Evolutionary conservation across 2,329 filamentous ascomycete genomes (phyloP), one percentile per base, ranked within the genome.

Genomic region (Pestalotiopsis sp.): DNA sequence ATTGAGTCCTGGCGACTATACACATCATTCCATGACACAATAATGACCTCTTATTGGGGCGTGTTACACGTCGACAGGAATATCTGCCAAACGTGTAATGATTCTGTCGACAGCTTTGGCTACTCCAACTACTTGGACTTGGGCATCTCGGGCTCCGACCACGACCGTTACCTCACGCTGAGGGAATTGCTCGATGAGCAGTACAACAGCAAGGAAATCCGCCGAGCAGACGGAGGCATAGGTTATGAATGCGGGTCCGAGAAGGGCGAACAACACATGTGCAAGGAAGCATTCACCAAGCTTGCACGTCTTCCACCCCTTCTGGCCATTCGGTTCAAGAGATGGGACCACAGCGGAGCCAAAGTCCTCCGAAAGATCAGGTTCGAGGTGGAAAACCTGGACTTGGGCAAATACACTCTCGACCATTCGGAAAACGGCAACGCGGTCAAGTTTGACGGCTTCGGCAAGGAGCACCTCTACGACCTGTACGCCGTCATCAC

Each of bases 401-500:
- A 89, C 74, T 79, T 90, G 36, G 83, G 80, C 9, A 80, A 77
- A 5, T 85, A 81, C 73, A 77, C 69, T 67, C 67, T 71, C 7
- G 61, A 67, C 23, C 6, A 68, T 1, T 23, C 39, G 25, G 59
- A 45, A 4, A 41, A 36, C 27, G 6, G n/a, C 17, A 58, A 45
- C 9, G n/a, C 77, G 5, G 73, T 79, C 52, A 77, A 79, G 69
- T 82, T 84, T 68, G 79, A 74, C 11, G 81, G 82, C 14, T 85
- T 86, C 68, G 73, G 75, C 2, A 81, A 80, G 0, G 91, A 92
- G 0, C 94, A 92, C 76, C 82, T 84, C 4, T 99, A 98, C 79
- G 92, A 97, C 76, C 91, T 93, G 66, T 98, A 97, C 77, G 95
- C 91, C 2, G 92, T 98, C 6, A 89, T 97, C 67, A 86, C 92